Evolutionary conservation across 78 protist genomes (phyloP).

Genomic region (Pelomyxa schiedti): DNA sequence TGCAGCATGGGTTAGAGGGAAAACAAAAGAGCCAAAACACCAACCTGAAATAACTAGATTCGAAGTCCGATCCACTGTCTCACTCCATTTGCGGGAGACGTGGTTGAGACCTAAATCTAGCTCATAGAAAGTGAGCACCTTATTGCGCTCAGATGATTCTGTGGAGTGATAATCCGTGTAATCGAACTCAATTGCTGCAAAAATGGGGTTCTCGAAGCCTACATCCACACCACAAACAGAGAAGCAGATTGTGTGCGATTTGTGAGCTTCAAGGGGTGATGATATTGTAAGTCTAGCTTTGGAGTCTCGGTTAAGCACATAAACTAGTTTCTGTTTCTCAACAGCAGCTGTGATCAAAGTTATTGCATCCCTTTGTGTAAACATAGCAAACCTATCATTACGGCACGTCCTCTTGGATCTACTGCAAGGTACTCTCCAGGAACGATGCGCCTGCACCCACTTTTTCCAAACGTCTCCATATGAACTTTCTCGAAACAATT

Average conservation of each 20-base stretch:
- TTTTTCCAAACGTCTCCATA: constrained; percentile 84
- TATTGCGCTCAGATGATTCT: constrained; percentile 12
- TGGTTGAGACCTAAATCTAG: constrained; percentile 96
- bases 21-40: neutral
- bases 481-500: constrained; percentile 69
- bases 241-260: constrained; percentile 56
- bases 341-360: constrained; percentile 57
- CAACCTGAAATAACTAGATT: constrained; percentile 43
- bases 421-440: constrained; percentile 93
- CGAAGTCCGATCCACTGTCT: constrained; percentile 49
- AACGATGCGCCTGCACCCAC: constrained; percentile 88
- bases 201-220: constrained; percentile 93
- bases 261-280: constrained; percentile 96
- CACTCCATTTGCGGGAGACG: constrained; percentile 77
- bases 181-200: constrained; percentile 89
- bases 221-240: constrained; percentile 85
- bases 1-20: neutral
- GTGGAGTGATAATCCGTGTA: constrained; percentile 28
- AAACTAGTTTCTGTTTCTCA: constrained; percentile 94
- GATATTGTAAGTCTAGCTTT: constrained; percentile 67
- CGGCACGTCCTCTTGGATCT: constrained; percentile 95
- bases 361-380: neutral
- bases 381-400: constrained; percentile 77
- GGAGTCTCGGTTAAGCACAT: constrained; percentile 82
- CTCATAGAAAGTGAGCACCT: constrained; percentile 86